Conservation (phyloP, 1,284 basidiomycete genomes). For the Lentinus polychrous region DNA sequence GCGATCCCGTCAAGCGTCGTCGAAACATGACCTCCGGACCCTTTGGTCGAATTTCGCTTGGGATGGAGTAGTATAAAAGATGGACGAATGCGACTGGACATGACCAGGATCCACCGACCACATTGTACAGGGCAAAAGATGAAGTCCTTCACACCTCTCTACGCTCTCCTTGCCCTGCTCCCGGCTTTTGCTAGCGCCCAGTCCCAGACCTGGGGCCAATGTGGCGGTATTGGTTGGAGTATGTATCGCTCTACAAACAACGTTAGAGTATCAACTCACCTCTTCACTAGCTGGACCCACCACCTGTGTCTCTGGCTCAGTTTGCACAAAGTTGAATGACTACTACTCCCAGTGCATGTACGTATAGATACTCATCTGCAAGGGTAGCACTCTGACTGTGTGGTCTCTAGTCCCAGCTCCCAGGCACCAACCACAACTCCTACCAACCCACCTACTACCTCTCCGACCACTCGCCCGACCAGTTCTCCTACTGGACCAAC, state of each 20-base stretch:
- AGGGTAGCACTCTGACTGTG: not conserved
- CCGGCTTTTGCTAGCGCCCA: conserved; percentile 40
- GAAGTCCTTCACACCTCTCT: conserved; percentile 38
- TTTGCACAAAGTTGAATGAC: conserved; percentile 36
- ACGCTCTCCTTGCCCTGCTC: conserved; percentile 38
- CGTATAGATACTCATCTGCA: conserved; percentile 15
- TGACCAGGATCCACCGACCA: conserved; percentile 11
- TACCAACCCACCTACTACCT: conserved; percentile 12
- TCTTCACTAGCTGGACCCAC: conserved; percentile 36
- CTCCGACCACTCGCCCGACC: conserved; percentile 7
- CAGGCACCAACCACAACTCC: conserved; percentile 11
- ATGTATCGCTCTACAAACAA: conserved; percentile 17
- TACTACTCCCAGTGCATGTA: conserved; percentile 57
- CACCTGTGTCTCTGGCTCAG: conserved; percentile 31
- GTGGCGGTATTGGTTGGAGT: conserved; percentile 48
- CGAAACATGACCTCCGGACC: conserved; percentile 3
- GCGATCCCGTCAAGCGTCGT: conserved; percentile 11
- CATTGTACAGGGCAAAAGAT: conserved; percentile 24
- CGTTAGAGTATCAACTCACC: conserved; percentile 5
- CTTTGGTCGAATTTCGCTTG: conserved; percentile 5
- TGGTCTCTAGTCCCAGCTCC: conserved; percentile 8
- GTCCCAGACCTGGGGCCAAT: conserved; percentile 38
- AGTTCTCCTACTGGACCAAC: conserved; percentile 8
- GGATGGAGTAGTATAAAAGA: conserved; percentile 5
- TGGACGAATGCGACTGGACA: not conserved